Base-by-base conservation (phyloP, 352 stramenopile species). In the Phytophthora pluvialis region DNA sequence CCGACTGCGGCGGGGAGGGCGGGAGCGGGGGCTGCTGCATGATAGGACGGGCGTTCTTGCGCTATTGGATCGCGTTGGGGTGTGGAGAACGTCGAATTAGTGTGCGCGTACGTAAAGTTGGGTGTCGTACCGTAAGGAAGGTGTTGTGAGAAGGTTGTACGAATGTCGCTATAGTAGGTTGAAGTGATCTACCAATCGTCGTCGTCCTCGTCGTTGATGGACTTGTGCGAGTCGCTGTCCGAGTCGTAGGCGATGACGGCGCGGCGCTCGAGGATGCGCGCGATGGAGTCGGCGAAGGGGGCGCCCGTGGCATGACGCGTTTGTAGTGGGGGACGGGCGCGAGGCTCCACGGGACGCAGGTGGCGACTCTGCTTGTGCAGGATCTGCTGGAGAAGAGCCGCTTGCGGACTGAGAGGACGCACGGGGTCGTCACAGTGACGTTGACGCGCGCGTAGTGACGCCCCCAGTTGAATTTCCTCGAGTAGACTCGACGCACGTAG, bases 241-340 rank as follows among this genome's bases (percentile, higher is more conserved):
- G 77, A 89, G 28, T 90, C 81, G 68, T 89, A 88, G 15, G 78
- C 79, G 28, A 86, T 88, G 33, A 82, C 59, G 6, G 68, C 46
- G 16, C 81, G 75, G 0, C 79, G 77, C 57, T 90, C 81, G 44
- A 90, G 78, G 32, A 90, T 86, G 10, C 79, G 75, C 5, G 79
- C 77, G 39, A 90, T 90, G 13, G 81, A 88, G 40, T 76, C 66
- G 4, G 77, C 77, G 32, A 90, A 89, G 1, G 78, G 77, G 0
- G 69, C 60, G 6, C 52, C 11, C 2, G 58, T 33, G 51, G 59
- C 35, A n/a, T 53, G 32, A 1, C 49, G 53, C 0, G 26, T 50
- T 18, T 55, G 44, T 10, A 57, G 31, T 0, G 53, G 47, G 7
- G 70, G 60, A 8, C 62, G 62, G 5, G 39, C 4, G 15, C 54